A percentile compares a stretch with the other conserved stretches of the same genome.
phyloP scores from a whole-genome alignment of 176 grass and related monocot genomes.

The Bonia amplexicaulis region DNA sequence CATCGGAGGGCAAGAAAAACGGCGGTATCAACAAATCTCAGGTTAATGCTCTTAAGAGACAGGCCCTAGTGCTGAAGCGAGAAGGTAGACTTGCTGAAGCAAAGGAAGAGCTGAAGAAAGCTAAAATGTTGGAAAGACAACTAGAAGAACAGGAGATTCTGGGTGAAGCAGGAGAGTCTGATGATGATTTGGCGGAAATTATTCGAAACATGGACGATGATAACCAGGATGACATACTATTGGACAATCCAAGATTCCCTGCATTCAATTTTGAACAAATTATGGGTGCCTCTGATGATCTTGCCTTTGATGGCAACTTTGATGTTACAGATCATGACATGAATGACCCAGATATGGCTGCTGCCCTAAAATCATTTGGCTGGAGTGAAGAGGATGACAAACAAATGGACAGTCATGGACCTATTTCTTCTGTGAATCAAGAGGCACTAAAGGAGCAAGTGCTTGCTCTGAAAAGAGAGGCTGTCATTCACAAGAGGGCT shows the following conservation, averaged over 20 bases:
- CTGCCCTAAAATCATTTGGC: constrained; percentile 84
- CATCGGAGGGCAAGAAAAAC: constrained; percentile 52
- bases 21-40: constrained; percentile 63
- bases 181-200: constrained; percentile 79
- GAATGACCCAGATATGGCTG: constrained; percentile 71
- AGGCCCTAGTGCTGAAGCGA: constrained; percentile 71
- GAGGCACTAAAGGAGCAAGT: constrained; percentile 53
- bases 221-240: constrained; percentile 53
- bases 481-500: constrained; percentile 61
- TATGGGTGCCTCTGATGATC: constrained; percentile 46
- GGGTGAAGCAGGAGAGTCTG: constrained; percentile 76
- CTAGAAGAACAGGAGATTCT: constrained; percentile 89
- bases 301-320: constrained; percentile 58
- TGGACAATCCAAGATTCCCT: constrained; percentile 36
- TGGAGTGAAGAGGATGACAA: constrained; percentile 73
- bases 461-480: constrained; percentile 80
- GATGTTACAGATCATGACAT: constrained; percentile 84
- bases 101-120: constrained; percentile 96
- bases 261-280: constrained; percentile 47
- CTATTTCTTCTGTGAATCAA: constrained; percentile 28
- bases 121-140: constrained; percentile 94
- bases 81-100: constrained; percentile 88
- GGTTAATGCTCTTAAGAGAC: constrained; percentile 84
- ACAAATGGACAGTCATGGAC: constrained; percentile 23
- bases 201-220: constrained; percentile 67